Evolutionary conservation across 83 land plant species (phyloP), one percentile per base, ranked within the genome.

Genomic region (Picea abies): DNA sequence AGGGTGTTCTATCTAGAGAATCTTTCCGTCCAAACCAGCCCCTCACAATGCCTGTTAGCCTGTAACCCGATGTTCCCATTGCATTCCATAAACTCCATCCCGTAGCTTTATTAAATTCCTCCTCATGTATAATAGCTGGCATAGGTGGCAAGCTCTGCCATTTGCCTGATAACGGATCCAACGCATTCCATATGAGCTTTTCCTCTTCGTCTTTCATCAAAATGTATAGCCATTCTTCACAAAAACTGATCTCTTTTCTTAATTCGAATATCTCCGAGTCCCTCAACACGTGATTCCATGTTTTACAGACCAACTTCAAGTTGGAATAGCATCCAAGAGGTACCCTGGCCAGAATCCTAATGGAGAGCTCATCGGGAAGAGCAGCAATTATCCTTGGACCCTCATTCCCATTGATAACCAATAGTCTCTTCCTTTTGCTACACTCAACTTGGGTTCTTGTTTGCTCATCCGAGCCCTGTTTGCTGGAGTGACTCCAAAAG

Each of bases 191-290:
- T 17, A 83, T 10, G 39, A 98, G 90, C 81, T 85, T 87, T 64
- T 92, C 97, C 0, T 94, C 92, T 15, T 87, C 92, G 64, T 85
- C 88, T 77, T 93, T 93, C 72, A 92, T 87, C 86, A 98, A 75
- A 7, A 98, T 69, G 79, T 96, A 96, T 32, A 98, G 85, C 99
- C 99, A 98, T 76, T 98, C 96, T 83, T 98, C 98, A 1, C 91
- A 86, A 64, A 84, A 84, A 0, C 90, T 90, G 63, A 96, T 89
- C 82, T 98, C 97, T 82, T 85, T 91, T 81, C 99, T 88, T 68
- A 94, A 25, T 5, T 85, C 64, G 60, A 76, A 96, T 32, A 98
- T 81, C 63, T 96, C 97, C 11, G 70, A 23, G 10, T 89, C 82
- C 67, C 79, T 85, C 29, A 96, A 32, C 1, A 93, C 91, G 35